These are phyloP conservation scores for Tolypocladium pustulatum DNA, from an alignment of 2,329 filamentous ascomycete species.

Conservation along the genomic window DNA sequence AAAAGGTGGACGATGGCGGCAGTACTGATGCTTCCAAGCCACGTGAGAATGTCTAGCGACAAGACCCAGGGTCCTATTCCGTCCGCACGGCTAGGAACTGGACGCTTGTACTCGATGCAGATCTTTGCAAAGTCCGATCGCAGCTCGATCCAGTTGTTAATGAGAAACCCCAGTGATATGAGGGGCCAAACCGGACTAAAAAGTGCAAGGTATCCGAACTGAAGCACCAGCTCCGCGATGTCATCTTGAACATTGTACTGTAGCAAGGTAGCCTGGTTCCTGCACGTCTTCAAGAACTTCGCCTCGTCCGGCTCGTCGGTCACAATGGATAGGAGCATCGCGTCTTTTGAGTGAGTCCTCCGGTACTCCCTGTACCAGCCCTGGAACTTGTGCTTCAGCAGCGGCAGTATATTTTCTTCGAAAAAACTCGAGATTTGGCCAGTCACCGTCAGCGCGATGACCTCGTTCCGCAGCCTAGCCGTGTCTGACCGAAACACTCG, in stretches of 20 bases:
- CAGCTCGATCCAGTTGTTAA: conserved; percentile 71
- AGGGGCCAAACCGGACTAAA: conserved; percentile 71
- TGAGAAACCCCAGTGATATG: conserved; percentile 59
- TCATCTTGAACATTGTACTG: conserved; percentile 65
- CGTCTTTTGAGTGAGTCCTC: conserved; percentile 23
- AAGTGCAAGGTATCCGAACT: conserved; percentile 63
- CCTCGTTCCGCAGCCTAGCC: conserved; percentile 56
- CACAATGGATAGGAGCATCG: conserved; percentile 31
- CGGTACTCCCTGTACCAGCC: conserved; percentile 33
- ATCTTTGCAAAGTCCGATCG: conserved; percentile 71
- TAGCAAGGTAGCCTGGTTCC: conserved; percentile 56
- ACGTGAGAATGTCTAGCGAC: conserved; percentile 56
- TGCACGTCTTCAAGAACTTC: conserved; percentile 51
- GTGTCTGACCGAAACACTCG: conserved; percentile 54
- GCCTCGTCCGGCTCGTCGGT: conserved; percentile 54
- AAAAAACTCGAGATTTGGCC: conserved; percentile 61
- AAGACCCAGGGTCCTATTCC: conserved; percentile 67
- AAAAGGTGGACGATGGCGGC: conserved; percentile 68
- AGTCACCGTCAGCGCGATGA: conserved; percentile 66
- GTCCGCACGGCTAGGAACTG: conserved; percentile 57
- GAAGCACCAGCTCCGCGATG: conserved; percentile 61
- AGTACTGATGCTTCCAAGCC: conserved; percentile 63
- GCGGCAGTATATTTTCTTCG: conserved; percentile 62
- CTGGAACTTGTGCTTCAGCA: conserved; percentile 49
- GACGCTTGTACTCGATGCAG: conserved; percentile 61